These are phyloP conservation scores for Coniochaeta prunicola DNA, from an alignment of 2,329 filamentous ascomycete species.

Conservation along the genomic window DNA sequence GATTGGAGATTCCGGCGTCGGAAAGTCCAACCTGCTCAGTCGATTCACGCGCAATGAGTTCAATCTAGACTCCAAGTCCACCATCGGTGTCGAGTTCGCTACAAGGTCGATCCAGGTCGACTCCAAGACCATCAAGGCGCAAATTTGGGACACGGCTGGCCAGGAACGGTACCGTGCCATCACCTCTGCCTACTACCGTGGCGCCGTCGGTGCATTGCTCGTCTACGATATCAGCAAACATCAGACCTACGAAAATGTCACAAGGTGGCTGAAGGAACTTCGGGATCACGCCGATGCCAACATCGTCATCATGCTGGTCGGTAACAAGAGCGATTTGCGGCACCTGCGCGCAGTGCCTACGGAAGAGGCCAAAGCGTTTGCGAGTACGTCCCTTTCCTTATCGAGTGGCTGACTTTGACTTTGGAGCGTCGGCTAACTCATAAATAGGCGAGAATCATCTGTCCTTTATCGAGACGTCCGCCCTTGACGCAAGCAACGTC, in stretches of 20 bases:
- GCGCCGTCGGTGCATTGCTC: constrained; percentile 91
- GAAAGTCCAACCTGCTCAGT: constrained; percentile 99
- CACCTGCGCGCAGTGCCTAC: constrained; percentile 95
- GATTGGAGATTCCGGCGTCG: constrained; percentile 98
- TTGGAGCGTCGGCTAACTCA: neutral
- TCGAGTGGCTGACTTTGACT: neutral
- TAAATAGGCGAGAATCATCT: constrained; percentile 84
- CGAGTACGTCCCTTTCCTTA: constrained; percentile 53
- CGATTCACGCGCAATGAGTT: constrained; percentile 99
- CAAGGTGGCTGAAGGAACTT: constrained; percentile 97
- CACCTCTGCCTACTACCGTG: constrained; percentile 97
- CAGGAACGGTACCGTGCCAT: constrained; percentile 99
- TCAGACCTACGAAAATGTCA: constrained; percentile 98
- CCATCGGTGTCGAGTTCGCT: constrained; percentile 98
- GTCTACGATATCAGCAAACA: constrained; percentile 99
- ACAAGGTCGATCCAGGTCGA: constrained; percentile 98
- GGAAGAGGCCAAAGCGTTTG: constrained; percentile 96
- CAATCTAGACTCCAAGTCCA: constrained; percentile 99
- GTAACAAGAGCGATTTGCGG: constrained; percentile 99
- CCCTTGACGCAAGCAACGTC: constrained; percentile 96
- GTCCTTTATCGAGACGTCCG: constrained; percentile 98
- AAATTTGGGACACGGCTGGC: constrained; percentile 99
- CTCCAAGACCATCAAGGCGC: constrained; percentile 99
- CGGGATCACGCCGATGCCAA: constrained; percentile 97
- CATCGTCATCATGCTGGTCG: constrained; percentile 99